Evolutionary conservation across 2,329 filamentous ascomycete species (phyloP).

Genomic region (Colletotrichum falcatum): DNA sequence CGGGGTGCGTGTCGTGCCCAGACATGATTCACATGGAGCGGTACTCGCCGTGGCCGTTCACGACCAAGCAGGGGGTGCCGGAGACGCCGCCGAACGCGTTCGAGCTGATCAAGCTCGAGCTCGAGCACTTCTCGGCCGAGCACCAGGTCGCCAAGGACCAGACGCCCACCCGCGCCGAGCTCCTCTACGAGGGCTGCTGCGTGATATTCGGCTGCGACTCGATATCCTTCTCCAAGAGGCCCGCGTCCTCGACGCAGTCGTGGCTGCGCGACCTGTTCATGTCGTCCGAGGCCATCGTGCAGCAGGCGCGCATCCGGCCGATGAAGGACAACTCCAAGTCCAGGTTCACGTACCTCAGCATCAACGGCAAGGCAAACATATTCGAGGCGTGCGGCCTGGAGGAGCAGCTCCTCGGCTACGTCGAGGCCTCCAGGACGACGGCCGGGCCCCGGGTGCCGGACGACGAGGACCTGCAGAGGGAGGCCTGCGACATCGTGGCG

Average conservation of each 20-base stretch:
- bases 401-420: constrained; percentile 30
- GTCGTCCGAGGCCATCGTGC: constrained; percentile 32
- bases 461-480: constrained; percentile 25
- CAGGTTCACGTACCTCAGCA: constrained; percentile 34
- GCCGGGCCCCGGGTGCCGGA: constrained; percentile 14
- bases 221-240: constrained; percentile 13
- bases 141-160: constrained; percentile 8
- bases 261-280: constrained; percentile 47
- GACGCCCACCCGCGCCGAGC: constrained; percentile 25
- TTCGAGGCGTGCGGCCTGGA: constrained; percentile 33
- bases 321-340: constrained; percentile 23
- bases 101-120: constrained; percentile 34
- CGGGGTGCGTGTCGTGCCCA: too few relatives aligned
- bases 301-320: constrained; percentile 40
- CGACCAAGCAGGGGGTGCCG: constrained; percentile 40
- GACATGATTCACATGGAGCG: constrained; percentile 55
- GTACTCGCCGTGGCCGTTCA: constrained; percentile 50
- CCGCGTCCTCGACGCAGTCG: constrained; percentile 42
- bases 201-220: constrained; percentile 42
- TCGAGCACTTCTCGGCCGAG: constrained; percentile 28
- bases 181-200: constrained; percentile 38
- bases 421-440: constrained; percentile 22
- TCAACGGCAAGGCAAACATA: constrained; percentile 36
- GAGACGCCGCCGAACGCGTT: constrained; percentile 36
- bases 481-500: constrained; percentile 30